These are phyloP conservation scores for Coprinopsis cinerea DNA, from an alignment of 768 basidiomycete species.

Conservation along the genomic window DNA sequence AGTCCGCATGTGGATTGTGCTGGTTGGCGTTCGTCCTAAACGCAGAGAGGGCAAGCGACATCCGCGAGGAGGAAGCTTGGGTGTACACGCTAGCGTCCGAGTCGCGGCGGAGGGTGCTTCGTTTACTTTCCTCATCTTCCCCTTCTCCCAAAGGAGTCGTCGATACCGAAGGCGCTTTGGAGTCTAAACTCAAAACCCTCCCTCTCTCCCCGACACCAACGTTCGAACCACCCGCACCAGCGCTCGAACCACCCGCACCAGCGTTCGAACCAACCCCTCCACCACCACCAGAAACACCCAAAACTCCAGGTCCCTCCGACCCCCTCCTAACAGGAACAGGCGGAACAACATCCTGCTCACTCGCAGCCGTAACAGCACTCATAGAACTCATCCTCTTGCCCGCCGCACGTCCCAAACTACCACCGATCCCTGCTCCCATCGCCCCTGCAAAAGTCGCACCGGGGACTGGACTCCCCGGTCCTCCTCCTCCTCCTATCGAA, in stretches of 20 bases:
- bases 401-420: neutral
- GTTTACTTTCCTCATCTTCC: no score
- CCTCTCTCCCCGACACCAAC: neutral
- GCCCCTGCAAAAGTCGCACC: no score
- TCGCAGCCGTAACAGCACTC: neutral
- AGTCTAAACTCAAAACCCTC: neutral
- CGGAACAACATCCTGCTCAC: neutral
- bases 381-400: neutral
- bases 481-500: no score
- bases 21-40: no score
- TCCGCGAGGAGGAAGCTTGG: neutral
- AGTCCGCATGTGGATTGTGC: no score
- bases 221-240: neutral
- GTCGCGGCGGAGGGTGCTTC: conserved; percentile 16
- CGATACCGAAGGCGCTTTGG: no score
- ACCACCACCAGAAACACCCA: neutral
- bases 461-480: no score
- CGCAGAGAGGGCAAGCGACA: conserved; percentile 14
- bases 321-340: conserved; percentile 3
- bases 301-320: neutral
- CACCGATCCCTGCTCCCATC: no score
- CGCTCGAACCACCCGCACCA: conserved; percentile 6
- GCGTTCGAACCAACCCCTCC: neutral
- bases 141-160: no score
- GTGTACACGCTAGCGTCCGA: conserved; percentile 17